Evolutionary conservation across 2,329 filamentous ascomycete species (phyloP), one percentile per base, ranked within the genome.

Genomic region (Alternaria novae-zelandiae): DNA sequence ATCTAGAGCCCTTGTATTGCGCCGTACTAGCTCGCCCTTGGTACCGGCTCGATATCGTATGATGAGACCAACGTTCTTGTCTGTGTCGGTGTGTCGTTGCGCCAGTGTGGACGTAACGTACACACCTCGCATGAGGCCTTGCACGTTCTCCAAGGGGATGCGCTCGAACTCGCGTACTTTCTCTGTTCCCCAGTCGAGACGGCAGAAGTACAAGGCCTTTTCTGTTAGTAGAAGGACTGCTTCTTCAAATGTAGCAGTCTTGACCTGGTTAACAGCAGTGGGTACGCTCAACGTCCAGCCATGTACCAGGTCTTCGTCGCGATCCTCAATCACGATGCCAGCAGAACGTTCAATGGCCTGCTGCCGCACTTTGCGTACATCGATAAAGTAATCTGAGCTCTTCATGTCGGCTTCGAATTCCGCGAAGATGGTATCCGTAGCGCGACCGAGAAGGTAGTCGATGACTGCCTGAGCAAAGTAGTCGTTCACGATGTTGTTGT

Each of bases 401-500:
- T 94, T 96, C 88, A 99, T 94, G 70, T 94, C 91, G 15, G 91
- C 89, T 75, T 97, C 94, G 67, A 99, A 99, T 70, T 99, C 96
- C 60, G 95, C 92, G 76, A 98, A 98, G 3, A 97, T 91, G 15
- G 89, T 85, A 1, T 90, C 90, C 0, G 91, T 93, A 11, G 96
- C 92, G 70, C 96, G 96, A 20, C 96, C 96, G 0, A 98, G 87
- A 5, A 97, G 86, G 75, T 96, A 98, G 78, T 99, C 96, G 68
- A 99, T 97, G 54, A 92, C 93, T 0, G 94, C 92, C 78, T 99
- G 96, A 21, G 94, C 91, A 80, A 98, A 98, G 79, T 97, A 97
- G 81, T 99, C 96, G 70, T 97, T 97, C 68, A 99, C 94, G 81
- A 98, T 96, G 69, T 97, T 98, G 75, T 86, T 90, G 75, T 89